Evolutionary conservation across 2,329 filamentous ascomycete genomes (phyloP).

Genomic region (Aureobasidium sp.): DNA sequence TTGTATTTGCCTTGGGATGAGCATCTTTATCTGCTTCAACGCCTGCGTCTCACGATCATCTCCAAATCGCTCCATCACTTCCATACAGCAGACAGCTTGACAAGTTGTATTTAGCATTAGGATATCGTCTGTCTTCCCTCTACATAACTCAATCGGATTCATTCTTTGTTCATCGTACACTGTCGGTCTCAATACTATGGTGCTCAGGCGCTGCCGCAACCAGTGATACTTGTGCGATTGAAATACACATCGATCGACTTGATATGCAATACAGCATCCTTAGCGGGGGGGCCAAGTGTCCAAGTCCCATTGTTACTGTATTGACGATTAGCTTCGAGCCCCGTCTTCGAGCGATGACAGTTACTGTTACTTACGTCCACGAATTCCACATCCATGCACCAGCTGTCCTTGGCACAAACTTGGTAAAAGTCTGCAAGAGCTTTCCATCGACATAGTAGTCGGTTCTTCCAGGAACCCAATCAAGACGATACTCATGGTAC

Average conservation of each 20-base stretch:
- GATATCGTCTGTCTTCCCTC: too few species aligned
- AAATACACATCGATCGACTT: slow-evolving; percentile 72
- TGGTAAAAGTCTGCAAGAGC: slow-evolving; percentile 48
- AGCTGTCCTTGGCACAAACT: slow-evolving; percentile 43
- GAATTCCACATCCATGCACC: slow-evolving; percentile 57
- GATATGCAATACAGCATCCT: slow-evolving; percentile 58
- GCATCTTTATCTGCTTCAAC: too few species aligned
- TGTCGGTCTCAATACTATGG: too few species aligned
- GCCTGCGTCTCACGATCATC: not conserved
- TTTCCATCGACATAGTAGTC: slow-evolving; percentile 62
- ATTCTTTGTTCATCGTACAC: too few species aligned
- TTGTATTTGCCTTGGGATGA: too few species aligned
- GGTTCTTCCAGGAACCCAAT: slow-evolving; percentile 58
- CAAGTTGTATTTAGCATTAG: too few species aligned
- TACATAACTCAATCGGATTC: too few species aligned
- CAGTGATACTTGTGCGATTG: slow-evolving; percentile 40
- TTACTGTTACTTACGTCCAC: slow-evolving; percentile 37
- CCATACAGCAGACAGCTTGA: too few species aligned
- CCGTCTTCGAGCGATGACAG: not conserved
- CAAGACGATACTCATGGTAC: slow-evolving; percentile 76
- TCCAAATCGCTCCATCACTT: too few species aligned
- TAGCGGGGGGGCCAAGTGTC: slow-evolving; percentile 61
- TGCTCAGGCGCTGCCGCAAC: not conserved
- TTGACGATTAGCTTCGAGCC: not conserved
- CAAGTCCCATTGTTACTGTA: slow-evolving; percentile 61